These are phyloP conservation scores for Sphaerulina populicola DNA, from an alignment of 2,329 filamentous ascomycete species.

Conservation along the genomic window DNA sequence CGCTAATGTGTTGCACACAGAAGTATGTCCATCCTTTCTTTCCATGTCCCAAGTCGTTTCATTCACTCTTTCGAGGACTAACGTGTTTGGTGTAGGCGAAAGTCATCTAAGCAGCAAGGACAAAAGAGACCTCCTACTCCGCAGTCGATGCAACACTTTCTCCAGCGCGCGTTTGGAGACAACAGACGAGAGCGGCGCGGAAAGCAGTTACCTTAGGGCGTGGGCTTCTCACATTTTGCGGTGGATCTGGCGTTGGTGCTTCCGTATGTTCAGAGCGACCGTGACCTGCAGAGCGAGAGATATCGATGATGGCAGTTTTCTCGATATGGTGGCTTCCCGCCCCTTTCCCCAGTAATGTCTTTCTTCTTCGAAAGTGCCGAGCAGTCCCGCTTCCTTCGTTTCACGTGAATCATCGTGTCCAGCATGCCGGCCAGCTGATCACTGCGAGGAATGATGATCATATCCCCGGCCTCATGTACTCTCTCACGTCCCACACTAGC, in stretches of 20 bases:
- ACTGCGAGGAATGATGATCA: neutral
- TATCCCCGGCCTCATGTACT: conserved; percentile 44
- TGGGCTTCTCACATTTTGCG: neutral
- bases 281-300: neutral
- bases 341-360: too few species aligned
- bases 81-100: neutral
- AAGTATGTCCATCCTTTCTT: neutral
- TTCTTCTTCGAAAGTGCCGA: too few species aligned
- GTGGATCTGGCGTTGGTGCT: too few species aligned
- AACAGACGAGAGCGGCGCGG: neutral
- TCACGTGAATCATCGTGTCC: too few species aligned
- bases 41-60: too few species aligned
- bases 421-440: too few species aligned
- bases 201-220: neutral
- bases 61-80: neutral
- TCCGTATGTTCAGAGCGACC: too few species aligned
- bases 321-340: too few species aligned
- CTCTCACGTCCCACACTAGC: conserved; percentile 81
- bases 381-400: too few species aligned
- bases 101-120: neutral
- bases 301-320: neutral
- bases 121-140: conserved; percentile 1
- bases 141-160: conserved; percentile 1
- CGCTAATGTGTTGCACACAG: conserved; percentile 6
- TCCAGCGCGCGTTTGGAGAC: neutral